Evolutionary conservation across 257 asterid genomes (phyloP).

Genomic region (Linaria vulgaris): DNA sequence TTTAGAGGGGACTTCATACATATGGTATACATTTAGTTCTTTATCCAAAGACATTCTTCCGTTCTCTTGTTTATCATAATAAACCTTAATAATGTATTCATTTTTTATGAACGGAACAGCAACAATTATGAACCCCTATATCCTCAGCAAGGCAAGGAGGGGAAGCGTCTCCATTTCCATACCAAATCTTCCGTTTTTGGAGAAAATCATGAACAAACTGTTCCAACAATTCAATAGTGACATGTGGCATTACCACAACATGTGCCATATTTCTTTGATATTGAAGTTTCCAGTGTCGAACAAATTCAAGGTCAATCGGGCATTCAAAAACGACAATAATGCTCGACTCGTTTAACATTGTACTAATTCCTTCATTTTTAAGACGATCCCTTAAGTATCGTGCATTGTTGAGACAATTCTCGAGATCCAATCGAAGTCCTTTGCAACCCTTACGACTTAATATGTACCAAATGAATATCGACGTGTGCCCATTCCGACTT

Average conservation of each 20-base stretch:
- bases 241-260: slow-evolving; percentile 54
- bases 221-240: slow-evolving; percentile 46
- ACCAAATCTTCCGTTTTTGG: slow-evolving; percentile 44
- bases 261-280: slow-evolving; percentile 53
- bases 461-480: slow-evolving; percentile 55
- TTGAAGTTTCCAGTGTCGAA: slow-evolving; percentile 54
- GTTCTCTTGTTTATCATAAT: too few relatives aligned
- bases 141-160: slow-evolving; percentile 57
- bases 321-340: slow-evolving; percentile 54
- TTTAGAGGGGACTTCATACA: too few relatives aligned
- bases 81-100: too few relatives aligned
- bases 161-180: slow-evolving; percentile 25
- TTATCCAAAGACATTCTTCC: too few relatives aligned
- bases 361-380: slow-evolving; percentile 39
- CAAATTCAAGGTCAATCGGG: slow-evolving; percentile 46
- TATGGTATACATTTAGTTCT: too few relatives aligned
- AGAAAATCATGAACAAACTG: slow-evolving; percentile 39
- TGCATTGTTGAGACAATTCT: slow-evolving; percentile 51
- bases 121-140: slow-evolving; percentile 38
- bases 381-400: slow-evolving; percentile 48
- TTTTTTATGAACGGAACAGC: slow-evolving; percentile 5
- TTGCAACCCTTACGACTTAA: slow-evolving; percentile 46
- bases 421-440: slow-evolving; percentile 55
- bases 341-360: slow-evolving; percentile 52
- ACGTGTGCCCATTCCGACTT: slow-evolving; percentile 61